Conservation (phyloP, 2,329 filamentous ascomycete genomes). For the Microcyclospora pomicola region DNA sequence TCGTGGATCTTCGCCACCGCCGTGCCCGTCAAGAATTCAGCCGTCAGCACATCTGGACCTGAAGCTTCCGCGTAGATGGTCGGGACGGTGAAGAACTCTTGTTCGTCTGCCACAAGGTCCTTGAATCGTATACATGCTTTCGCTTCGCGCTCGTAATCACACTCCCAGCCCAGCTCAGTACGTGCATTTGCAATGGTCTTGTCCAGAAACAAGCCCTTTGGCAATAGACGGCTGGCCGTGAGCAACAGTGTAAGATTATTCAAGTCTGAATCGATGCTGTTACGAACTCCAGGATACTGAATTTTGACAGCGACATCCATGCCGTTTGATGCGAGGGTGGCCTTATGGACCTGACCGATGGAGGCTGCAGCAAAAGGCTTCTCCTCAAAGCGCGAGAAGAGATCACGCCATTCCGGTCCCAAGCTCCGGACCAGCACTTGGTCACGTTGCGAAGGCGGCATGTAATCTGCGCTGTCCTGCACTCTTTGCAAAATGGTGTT, state of each 20-base stretch:
- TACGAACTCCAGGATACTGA: conserved; percentile 90
- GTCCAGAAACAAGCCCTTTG: conserved; percentile 83
- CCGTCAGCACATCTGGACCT: conserved; percentile 77
- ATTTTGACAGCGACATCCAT: conserved; percentile 84
- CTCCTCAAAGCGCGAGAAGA: conserved; percentile 78
- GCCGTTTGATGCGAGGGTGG: conserved; percentile 60
- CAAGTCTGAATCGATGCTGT: conserved; percentile 91
- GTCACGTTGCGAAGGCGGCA: conserved; percentile 87
- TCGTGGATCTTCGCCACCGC: conserved; percentile 65
- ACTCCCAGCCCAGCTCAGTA: conserved; percentile 89
- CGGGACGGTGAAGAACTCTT: conserved; percentile 65
- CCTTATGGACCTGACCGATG: conserved; percentile 90
- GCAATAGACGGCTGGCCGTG: conserved; percentile 77
- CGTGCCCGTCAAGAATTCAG: conserved; percentile 77
- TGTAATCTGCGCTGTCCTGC: conserved; percentile 93
- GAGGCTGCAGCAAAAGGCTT: conserved; percentile 88
- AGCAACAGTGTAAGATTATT: conserved; percentile 86
- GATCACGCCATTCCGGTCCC: conserved; percentile 67
- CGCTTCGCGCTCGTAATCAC: conserved; percentile 84
- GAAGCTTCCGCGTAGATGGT: conserved; percentile 64
- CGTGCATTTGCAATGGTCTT: conserved; percentile 95
- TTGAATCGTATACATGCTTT: conserved; percentile 64
- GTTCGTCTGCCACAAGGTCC: conserved; percentile 60
- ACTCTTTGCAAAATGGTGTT: conserved; percentile 85
- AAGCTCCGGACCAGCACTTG: conserved; percentile 67